Conservation (phyloP, 2,329 filamentous ascomycete genomes). For the Alternaria sp. region DNA sequence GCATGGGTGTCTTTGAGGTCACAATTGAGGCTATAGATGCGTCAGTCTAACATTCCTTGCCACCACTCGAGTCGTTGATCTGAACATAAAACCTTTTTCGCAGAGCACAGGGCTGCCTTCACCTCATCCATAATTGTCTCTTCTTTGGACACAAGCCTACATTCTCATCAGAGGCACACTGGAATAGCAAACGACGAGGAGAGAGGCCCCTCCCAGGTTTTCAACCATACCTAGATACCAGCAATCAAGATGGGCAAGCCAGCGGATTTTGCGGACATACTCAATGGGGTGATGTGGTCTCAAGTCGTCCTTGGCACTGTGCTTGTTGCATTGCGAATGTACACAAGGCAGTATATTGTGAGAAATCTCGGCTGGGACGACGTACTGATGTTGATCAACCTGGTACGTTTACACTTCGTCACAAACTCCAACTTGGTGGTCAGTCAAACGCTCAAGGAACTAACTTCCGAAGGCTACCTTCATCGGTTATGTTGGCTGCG, state of each 20-base stretch:
- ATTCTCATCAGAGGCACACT: neutral
- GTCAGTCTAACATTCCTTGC: neutral
- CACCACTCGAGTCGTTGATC: neutral
- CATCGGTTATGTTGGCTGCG: slow-evolving; percentile 32
- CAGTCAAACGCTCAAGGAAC: neutral
- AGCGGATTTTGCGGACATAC: slow-evolving; percentile 27
- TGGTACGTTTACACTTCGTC: slow-evolving; percentile 20
- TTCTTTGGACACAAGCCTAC: neutral
- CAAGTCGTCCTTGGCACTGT: slow-evolving; percentile 32
- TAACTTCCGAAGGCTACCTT: slow-evolving; percentile 26
- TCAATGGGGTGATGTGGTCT: slow-evolving; percentile 42
- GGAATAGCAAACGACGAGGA: neutral
- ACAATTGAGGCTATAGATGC: neutral
- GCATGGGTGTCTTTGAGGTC: neutral
- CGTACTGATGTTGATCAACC: slow-evolving; percentile 34
- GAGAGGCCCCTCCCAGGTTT: neutral
- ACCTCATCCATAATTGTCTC: neutral
- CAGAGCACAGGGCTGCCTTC: neutral
- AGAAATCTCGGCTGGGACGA: slow-evolving; percentile 40
- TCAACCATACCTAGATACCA: neutral
- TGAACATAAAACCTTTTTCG: neutral
- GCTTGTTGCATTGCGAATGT: slow-evolving; percentile 34
- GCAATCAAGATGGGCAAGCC: slow-evolving; percentile 23
- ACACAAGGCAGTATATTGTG: slow-evolving; percentile 37
- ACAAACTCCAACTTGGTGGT: neutral